Evolutionary conservation across 2,329 filamentous ascomycete species (phyloP).

Genomic region (Sarocladium oryzae): DNA sequence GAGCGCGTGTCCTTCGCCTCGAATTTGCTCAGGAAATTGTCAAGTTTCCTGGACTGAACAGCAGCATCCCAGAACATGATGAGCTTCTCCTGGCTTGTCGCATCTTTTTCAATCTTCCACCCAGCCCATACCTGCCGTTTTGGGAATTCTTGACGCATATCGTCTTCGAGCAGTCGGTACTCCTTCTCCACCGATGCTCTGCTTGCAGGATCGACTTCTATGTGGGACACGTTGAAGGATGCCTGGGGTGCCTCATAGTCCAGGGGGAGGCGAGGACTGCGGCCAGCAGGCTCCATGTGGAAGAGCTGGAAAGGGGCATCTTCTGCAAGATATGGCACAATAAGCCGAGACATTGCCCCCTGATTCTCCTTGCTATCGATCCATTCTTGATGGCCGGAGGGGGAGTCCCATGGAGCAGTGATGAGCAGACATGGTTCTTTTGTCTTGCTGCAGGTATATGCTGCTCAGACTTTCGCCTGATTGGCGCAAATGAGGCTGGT

Average conservation of each 20-base stretch:
- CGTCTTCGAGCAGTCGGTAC: constrained; percentile 26
- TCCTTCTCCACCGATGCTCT: constrained; percentile 26
- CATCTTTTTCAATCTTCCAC: constrained; percentile 35
- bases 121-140: constrained; percentile 29
- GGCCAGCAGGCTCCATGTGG: constrained; percentile 31
- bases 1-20: constrained; percentile 11
- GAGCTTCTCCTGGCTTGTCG: constrained; percentile 25
- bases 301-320: constrained; percentile 29
- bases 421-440: constrained; percentile 33
- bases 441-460: constrained; percentile 26
- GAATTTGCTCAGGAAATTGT: constrained; percentile 17
- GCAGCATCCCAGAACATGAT: constrained; percentile 33
- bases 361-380: constrained; percentile 35
- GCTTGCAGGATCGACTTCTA: constrained; percentile 24
- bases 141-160: constrained; percentile 22
- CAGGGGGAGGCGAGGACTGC: constrained; percentile 16
- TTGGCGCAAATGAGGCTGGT: constrained; percentile 28
- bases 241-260: constrained; percentile 19
- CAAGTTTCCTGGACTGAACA: constrained; percentile 26
- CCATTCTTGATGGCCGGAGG: constrained; percentile 36
- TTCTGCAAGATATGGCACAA: constrained; percentile 26
- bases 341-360: constrained; percentile 25
- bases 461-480: constrained; percentile 28
- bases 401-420: constrained; percentile 38
- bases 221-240: constrained; percentile 28